Evolutionary conservation across 2,329 filamentous ascomycete genomes (phyloP), one percentile per base, ranked within the genome.

Genomic region (Ophiostoma himal-ulmi): DNA sequence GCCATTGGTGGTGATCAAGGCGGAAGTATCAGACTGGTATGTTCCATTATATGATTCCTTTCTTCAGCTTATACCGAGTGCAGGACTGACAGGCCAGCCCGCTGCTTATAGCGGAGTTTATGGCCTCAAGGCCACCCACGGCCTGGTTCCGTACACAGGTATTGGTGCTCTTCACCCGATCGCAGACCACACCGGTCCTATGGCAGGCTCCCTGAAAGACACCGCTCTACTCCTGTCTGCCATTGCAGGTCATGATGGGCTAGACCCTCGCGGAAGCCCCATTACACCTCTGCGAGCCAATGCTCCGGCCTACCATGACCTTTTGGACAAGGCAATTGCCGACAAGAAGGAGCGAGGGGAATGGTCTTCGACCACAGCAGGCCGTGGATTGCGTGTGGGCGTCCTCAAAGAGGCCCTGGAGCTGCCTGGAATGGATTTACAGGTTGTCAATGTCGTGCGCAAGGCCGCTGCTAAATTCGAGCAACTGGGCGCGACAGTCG

Each of bases 1-100:
- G 70, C 71, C 44, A 82, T 92, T 14, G 91, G 91, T 11, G 87
- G 86, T 48, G 91, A 93, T 76, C 90, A 89, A 14, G 91, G 91
- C 34, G 91, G 91, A 68, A 91, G 87, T 65, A 90, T 94, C 73
- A 86, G 91, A 0, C 88, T 94, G 72, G 54, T 60, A 14, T n/a
- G 54, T 60, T 57, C 30, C 30, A 30, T 30, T 30, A 30, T 30
- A 30, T 3, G 30, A 30, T 30, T 30, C 3, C 4, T 30, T 30
- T 30, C 30, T 30, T 30, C 30, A 30, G 30, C 3, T 30, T 30
- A 30, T 30, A 30, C 30, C 30, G 30, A 30, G 30, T 30, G 30
- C 3, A 30, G 30, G 30, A 30, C 30, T 30, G 30, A 30, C 30
- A 30, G 13, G 36, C 26, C 34, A 60, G 36, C 81, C 81, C 0